Conservation (phyloP, 1,139 yeast species). For the Candida anutae region DNA sequence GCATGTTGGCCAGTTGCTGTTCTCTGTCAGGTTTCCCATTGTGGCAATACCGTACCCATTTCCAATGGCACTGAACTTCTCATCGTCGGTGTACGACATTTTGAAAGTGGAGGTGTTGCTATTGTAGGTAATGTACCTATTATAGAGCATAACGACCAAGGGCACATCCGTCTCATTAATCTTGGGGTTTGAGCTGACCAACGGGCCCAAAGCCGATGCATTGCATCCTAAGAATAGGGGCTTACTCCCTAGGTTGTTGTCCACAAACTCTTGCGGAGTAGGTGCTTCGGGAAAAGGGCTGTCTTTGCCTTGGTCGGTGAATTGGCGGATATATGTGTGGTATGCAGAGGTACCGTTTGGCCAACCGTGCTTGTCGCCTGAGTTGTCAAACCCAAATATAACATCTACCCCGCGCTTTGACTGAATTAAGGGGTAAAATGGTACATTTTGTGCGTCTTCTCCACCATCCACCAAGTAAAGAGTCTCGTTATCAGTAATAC, state of each 20-base stretch:
- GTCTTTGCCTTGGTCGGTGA: slow-evolving; percentile 31
- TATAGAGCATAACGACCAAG: slow-evolving; percentile 32
- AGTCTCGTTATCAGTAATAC: slow-evolving; percentile 26
- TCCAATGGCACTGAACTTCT: slow-evolving; percentile 21
- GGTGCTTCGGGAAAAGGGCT: slow-evolving; percentile 38
- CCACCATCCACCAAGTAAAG: slow-evolving; percentile 84
- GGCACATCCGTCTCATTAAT: slow-evolving; percentile 31
- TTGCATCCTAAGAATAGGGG: slow-evolving; percentile 41
- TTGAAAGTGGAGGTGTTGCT: slow-evolving; percentile 34
- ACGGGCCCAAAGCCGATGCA: slow-evolving; percentile 19
- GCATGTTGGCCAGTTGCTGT: slow-evolving; percentile 33
- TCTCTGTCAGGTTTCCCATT: slow-evolving; percentile 27
- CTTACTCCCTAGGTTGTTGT: slow-evolving; percentile 18
- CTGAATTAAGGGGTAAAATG: slow-evolving; percentile 70
- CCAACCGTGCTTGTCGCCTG: slow-evolving; percentile 73
- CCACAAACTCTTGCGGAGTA: slow-evolving; percentile 19
- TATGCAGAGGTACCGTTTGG: slow-evolving; percentile 73
- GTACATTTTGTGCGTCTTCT: slow-evolving; percentile 73
- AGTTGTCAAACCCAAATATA: slow-evolving; percentile 75
- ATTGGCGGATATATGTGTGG: slow-evolving; percentile 45
- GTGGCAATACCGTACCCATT: slow-evolving; percentile 36
- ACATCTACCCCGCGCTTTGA: slow-evolving; percentile 67
- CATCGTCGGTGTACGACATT: slow-evolving; percentile 30
- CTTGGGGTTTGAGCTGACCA: slow-evolving; percentile 18
- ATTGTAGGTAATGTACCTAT: slow-evolving; percentile 20